A percentile compares a stretch with the other conserved stretches of the same genome.
phyloP scores from a whole-genome alignment of 73 alveolate genomes.

The Durusdinium trenchii region DNA sequence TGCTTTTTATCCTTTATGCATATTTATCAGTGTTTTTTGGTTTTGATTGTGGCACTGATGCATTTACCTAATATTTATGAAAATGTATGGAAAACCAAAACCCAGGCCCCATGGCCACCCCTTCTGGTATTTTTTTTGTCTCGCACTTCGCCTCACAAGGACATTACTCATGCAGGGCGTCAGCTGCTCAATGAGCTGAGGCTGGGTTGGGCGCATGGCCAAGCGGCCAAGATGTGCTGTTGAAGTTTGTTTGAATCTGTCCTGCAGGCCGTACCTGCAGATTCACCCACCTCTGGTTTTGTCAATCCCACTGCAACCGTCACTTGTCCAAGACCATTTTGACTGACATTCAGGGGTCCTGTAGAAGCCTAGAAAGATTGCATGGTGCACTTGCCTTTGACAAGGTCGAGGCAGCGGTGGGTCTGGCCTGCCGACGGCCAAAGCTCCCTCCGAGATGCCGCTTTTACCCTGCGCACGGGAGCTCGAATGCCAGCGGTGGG shows the following conservation, averaged over 20 bases:
- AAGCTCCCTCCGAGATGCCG: slow-evolving; percentile 19
- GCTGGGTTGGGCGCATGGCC: background rate
- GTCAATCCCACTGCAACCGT: background rate
- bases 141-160: too few species aligned
- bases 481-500: slow-evolving; percentile 94
- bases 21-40: too few species aligned
- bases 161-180: slow-evolving; percentile 25
- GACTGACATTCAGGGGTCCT: background rate
- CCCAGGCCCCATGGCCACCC: too few species aligned
- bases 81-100: too few species aligned
- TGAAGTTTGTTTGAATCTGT: too few species aligned
- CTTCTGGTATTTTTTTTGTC: too few species aligned
- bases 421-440: slow-evolving; percentile 88
- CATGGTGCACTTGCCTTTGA: background rate
- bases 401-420: slow-evolving; percentile 49
- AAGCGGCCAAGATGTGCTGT: background rate
- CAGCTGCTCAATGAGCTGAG: slow-evolving; percentile 85
- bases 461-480: slow-evolving; percentile 64
- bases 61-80: too few species aligned
- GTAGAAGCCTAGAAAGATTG: background rate
- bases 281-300: slow-evolving; percentile 46
- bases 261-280: slow-evolving; percentile 60
- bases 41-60: too few species aligned
- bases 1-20: too few species aligned
- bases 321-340: background rate